Evolutionary conservation across 2,329 filamentous ascomycete genomes (phyloP).

Genomic region (Chrysoporthe austroafricana): DNA sequence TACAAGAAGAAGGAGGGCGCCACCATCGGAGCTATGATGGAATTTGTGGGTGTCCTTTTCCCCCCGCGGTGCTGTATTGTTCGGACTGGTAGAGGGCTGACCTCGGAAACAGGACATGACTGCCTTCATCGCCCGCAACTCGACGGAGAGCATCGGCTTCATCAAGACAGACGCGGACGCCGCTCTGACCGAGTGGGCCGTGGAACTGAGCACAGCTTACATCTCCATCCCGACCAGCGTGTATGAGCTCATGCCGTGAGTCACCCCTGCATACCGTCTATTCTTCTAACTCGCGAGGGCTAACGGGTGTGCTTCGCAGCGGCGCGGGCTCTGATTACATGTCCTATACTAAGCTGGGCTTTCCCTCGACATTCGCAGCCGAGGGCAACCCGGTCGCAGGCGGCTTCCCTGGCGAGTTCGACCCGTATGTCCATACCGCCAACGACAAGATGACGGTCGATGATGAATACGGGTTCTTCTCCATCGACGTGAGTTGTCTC

Average conservation of each 20-base stretch:
- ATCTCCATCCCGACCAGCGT: constrained; percentile 41
- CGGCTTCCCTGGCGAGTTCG: constrained; percentile 40
- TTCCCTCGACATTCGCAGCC: constrained; percentile 43
- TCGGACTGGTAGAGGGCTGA: background rate
- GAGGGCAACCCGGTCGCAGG: constrained; percentile 42
- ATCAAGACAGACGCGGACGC: constrained; percentile 44
- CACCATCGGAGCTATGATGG: constrained; percentile 74
- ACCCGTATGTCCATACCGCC: constrained; percentile 43
- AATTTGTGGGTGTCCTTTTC: constrained; percentile 43
- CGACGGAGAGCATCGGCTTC: constrained; percentile 45
- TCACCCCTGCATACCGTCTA: constrained; percentile 30
- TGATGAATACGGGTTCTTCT: constrained; percentile 44
- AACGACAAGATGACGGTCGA: constrained; percentile 45
- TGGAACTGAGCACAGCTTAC: constrained; percentile 42
- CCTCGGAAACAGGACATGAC: constrained; percentile 42
- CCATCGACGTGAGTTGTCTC: constrained; percentile 39
- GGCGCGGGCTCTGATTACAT: constrained; percentile 47
- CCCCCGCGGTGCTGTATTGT: background rate
- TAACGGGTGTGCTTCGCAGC: constrained; percentile 28
- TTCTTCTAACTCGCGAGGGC: background rate
- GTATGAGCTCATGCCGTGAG: constrained; percentile 36
- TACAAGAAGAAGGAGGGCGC: constrained; percentile 65
- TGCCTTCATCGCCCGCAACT: constrained; percentile 42
- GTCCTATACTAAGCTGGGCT: constrained; percentile 45
- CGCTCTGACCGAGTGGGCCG: constrained; percentile 42